phyloP scores from a whole-genome alignment of 108 stramenopile genomes.

The Aurantiochytrium sp. region DNA sequence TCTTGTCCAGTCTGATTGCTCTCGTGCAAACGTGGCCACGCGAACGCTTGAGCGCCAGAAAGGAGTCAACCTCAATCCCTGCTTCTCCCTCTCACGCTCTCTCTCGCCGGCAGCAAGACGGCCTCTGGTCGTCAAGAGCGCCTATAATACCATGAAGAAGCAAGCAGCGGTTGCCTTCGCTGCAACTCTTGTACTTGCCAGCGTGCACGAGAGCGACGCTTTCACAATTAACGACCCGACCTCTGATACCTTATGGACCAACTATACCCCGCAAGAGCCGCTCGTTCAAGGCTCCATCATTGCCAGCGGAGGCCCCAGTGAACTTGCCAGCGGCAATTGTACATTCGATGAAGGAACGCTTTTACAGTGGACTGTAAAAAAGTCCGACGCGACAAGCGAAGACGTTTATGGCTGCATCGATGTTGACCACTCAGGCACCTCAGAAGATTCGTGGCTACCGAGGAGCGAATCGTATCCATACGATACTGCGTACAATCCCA shows the following conservation, averaged over 20 bases:
- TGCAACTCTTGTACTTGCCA: neutral
- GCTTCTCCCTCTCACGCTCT: too few relatives aligned
- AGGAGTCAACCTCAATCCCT: too few relatives aligned
- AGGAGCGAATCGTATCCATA: neutral
- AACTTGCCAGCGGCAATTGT: neutral
- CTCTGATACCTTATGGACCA: neutral
- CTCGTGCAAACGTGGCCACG: too few relatives aligned
- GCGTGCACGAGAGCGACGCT: neutral
- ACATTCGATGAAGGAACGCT: neutral
- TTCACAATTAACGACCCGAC: neutral
- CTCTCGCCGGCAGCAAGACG: too few relatives aligned
- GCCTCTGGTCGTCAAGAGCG: too few relatives aligned
- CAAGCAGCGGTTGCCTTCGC: neutral
- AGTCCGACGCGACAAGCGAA: neutral
- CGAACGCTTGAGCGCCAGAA: too few relatives aligned
- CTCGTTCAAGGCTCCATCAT: neutral
- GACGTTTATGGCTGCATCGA: neutral
- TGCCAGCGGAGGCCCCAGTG: neutral
- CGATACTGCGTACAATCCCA: neutral
- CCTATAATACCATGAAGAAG: too few relatives aligned
- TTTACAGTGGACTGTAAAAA: neutral
- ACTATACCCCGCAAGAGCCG: neutral
- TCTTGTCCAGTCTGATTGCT: too few relatives aligned
- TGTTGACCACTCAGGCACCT: neutral
- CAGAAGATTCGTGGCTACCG: neutral